A percentile compares a stretch with the other conserved stretches of the same genome.
phyloP scores from a whole-genome alignment of 2,329 filamentous ascomycete species.

The Fusarium sp. region DNA sequence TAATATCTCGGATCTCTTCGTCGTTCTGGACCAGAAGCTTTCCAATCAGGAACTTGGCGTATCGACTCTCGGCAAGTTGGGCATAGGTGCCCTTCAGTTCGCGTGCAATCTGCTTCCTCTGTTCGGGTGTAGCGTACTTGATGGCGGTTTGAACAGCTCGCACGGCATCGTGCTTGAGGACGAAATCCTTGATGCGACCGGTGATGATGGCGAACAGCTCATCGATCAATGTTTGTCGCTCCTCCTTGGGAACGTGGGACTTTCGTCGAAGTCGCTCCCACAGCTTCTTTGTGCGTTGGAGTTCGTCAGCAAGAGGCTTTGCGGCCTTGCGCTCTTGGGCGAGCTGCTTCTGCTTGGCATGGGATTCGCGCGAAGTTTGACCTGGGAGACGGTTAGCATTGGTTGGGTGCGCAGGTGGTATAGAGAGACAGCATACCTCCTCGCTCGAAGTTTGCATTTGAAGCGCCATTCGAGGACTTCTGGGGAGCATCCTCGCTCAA shows the following conservation, averaged over 20 bases:
- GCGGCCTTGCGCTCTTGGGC: constrained; percentile 89
- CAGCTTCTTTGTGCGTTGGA: constrained; percentile 92
- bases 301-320: constrained; percentile 92
- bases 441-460: constrained; percentile 58
- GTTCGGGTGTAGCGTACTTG: constrained; percentile 90
- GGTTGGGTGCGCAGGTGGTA: background rate
- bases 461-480: constrained; percentile 51
- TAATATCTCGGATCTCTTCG: constrained; percentile 84
- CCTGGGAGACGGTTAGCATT: constrained; percentile 54
- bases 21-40: constrained; percentile 96
- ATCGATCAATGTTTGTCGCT: constrained; percentile 86
- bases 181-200: constrained; percentile 92
- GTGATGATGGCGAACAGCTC: constrained; percentile 94
- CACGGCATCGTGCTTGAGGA: constrained; percentile 98
- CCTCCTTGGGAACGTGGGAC: constrained; percentile 90
- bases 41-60: constrained; percentile 96
- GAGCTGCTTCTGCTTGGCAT: constrained; percentile 91
- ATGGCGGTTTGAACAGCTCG: constrained; percentile 95
- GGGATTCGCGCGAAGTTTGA: constrained; percentile 84
- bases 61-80: constrained; percentile 90
- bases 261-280: constrained; percentile 96
- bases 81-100: constrained; percentile 90
- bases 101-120: constrained; percentile 86
- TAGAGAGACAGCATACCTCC: constrained; percentile 53
- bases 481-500: constrained; percentile 59